Evolutionary conservation across 345 rosid genomes (phyloP).

Genomic region (Clarkia xantiana): DNA sequence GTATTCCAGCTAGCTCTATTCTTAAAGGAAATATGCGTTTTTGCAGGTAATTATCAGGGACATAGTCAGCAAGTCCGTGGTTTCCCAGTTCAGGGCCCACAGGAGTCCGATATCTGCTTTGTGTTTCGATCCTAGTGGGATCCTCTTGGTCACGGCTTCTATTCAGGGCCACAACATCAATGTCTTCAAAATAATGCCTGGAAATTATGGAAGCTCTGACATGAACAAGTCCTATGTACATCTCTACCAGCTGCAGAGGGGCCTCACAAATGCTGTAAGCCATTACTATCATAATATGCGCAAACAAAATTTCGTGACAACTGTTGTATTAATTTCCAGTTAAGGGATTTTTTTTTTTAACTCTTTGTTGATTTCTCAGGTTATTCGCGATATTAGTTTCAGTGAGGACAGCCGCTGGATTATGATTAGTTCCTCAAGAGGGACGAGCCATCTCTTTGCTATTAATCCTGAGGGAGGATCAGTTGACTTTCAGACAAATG

Average conservation of each 20-base stretch:
- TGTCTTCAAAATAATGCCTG: conserved; percentile 72
- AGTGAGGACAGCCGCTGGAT: conserved; percentile 78
- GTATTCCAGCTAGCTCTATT: no score
- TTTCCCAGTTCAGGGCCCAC: conserved; percentile 87
- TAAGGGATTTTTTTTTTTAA: not conserved
- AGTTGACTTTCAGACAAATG: conserved; percentile 15
- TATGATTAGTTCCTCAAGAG: conserved; percentile 86
- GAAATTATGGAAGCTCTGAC: conserved; percentile 18
- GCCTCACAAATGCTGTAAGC: conserved; percentile 87
- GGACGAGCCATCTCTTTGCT: conserved; percentile 88
- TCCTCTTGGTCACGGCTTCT: conserved; percentile 82
- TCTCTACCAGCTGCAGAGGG: conserved; percentile 86
- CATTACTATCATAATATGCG: no score
- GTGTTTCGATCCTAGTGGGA: conserved; percentile 88
- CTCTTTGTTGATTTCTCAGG: conserved; percentile 24
- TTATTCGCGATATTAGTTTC: conserved; percentile 86
- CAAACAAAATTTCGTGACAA: no score
- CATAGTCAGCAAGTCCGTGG: conserved; percentile 44
- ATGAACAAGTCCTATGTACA: conserved; percentile 38
- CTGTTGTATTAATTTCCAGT: no score
- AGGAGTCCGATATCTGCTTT: conserved; percentile 79
- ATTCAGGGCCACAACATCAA: conserved; percentile 90
- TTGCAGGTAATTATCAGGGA: conserved; percentile 77
- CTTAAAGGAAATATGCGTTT: conserved; percentile 3
- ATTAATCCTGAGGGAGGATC: conserved; percentile 50